Evolutionary conservation across 495 filamentous ascomycete genomes (phyloP).

Genomic region (Mytilinidion resinicola): DNA sequence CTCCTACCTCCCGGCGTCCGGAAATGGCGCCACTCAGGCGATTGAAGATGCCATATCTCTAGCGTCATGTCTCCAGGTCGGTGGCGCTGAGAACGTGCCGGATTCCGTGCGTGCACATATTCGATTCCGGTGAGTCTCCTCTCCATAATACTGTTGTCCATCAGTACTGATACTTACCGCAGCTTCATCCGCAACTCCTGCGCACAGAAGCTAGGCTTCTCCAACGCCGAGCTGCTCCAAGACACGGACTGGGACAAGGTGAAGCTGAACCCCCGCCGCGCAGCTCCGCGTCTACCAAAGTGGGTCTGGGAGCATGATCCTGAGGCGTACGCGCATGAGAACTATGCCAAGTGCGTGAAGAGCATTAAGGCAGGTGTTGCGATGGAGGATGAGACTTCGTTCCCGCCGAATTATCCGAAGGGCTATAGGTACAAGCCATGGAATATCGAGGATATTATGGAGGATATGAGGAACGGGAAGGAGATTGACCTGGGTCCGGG

Average conservation of each 20-base stretch:
- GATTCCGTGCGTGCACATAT: constrained; percentile 43
- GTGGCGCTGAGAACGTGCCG: constrained; percentile 26
- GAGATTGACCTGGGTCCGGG: too few species aligned
- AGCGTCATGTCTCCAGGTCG: constrained; percentile 32
- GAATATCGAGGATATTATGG: constrained; percentile 23
- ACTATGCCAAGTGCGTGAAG: constrained; percentile 41
- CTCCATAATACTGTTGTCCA: background rate
- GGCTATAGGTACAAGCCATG: constrained; percentile 24
- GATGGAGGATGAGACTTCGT: constrained; percentile 14
- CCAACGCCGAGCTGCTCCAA: constrained; percentile 50
- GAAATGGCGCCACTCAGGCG: constrained; percentile 36
- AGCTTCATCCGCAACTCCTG: constrained; percentile 52
- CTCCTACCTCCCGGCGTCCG: constrained; percentile 33
- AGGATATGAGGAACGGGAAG: constrained; percentile 16
- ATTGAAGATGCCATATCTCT: constrained; percentile 36
- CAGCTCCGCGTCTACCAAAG: constrained; percentile 49
- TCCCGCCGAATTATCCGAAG: constrained; percentile 24
- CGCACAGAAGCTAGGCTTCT: constrained; percentile 48
- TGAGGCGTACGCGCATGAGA: constrained; percentile 52
- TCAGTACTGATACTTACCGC: constrained; percentile 30
- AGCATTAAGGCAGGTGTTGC: constrained; percentile 16
- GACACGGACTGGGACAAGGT: constrained; percentile 54
- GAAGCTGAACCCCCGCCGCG: constrained; percentile 51
- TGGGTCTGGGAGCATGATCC: constrained; percentile 59
- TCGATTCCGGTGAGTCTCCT: constrained; percentile 20